Evolutionary conservation across 371 early-diverging fungal species (phyloP), one percentile per base, ranked within the genome.

Genomic region (Polyrhizophydium stewartii): DNA sequence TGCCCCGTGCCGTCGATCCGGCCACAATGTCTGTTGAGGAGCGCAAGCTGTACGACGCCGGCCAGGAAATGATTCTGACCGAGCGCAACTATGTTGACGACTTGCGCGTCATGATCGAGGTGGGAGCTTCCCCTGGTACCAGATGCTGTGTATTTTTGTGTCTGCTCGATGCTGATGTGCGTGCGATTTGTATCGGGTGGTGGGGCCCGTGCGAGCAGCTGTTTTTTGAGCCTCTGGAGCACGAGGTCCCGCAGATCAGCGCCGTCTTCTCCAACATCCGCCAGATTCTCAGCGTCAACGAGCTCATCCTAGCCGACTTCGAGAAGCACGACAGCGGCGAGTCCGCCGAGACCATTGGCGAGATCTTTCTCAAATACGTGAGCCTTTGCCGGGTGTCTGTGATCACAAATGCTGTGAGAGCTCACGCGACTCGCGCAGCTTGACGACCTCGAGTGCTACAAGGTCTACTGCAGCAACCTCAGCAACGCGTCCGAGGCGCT

Each of bases 61-160:
- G 95, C 57, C 91, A 86, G 73, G 96, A 96, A 73, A 62, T 94
- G 50, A 88, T 96, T 30, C 84, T 89, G 49, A 92, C 91, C 1
- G 95, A 94, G 69, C 86, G 87, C 64, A 91, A 93, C 64, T 96
- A 90, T 72, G 90, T 94, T 33, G 82, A 85, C 35, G 96, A 96
- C 66, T 70, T 92, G 46, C 82, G 85, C 55, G 74, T 87, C 22
- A 66, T 91, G 28, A 21, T 59, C 10, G 38, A 30, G 7, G 27
- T 59, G 25, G 5, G 30, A 35, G n/a, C n/a, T n/a, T n/a, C n/a
- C n/a, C n/a, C n/a, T n/a, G n/a, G n/a, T n/a, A n/a, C n/a, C n/a
- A n/a, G n/a, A n/a, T 46, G 30, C 27, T n/a, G n/a, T n/a, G n/a
- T n/a, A n/a, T n/a, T n/a, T n/a, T n/a, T n/a, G n/a, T n/a, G n/a